These are phyloP conservation scores for Russula emetica DNA, from an alignment of 768 basidiomycete species.

Conservation along the genomic window DNA sequence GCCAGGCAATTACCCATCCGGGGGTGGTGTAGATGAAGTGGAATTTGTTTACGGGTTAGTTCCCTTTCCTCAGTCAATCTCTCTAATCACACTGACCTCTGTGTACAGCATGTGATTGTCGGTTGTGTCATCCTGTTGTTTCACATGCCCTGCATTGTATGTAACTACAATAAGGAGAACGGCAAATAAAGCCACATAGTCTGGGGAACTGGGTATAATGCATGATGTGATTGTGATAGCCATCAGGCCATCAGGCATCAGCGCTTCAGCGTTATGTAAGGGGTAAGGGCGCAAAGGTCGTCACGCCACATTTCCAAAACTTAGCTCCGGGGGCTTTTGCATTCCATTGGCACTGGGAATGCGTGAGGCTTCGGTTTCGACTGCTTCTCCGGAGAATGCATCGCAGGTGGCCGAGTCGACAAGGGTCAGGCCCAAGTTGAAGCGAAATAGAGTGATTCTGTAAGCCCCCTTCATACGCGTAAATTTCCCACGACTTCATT, in stretches of 20 bases:
- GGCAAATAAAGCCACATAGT: background rate
- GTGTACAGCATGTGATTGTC: constrained; percentile 19
- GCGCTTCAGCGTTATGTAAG: background rate
- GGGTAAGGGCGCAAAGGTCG: background rate
- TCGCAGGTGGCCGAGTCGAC: background rate
- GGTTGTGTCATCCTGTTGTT: background rate
- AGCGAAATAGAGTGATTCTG: constrained; percentile 30
- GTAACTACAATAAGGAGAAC: background rate
- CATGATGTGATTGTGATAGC: background rate
- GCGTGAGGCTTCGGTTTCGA: constrained; percentile 21
- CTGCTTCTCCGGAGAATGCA: constrained; percentile 18
- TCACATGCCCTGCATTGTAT: background rate
- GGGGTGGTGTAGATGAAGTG: constrained; percentile 84
- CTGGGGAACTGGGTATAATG: background rate
- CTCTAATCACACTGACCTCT: background rate
- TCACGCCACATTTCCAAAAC: background rate
- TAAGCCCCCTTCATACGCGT: constrained; percentile 12
- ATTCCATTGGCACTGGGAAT: constrained; percentile 10
- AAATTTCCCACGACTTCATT: background rate
- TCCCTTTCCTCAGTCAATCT: background rate
- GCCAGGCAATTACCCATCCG: constrained; percentile 66
- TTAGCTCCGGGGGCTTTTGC: background rate
- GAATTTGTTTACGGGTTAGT: constrained; percentile 84
- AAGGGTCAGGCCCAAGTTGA: constrained; percentile 21
- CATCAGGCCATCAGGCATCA: background rate